Evolutionary conservation across 176 grass and related monocot genomes (phyloP).

Genomic region (Ensete ventricosum): DNA sequence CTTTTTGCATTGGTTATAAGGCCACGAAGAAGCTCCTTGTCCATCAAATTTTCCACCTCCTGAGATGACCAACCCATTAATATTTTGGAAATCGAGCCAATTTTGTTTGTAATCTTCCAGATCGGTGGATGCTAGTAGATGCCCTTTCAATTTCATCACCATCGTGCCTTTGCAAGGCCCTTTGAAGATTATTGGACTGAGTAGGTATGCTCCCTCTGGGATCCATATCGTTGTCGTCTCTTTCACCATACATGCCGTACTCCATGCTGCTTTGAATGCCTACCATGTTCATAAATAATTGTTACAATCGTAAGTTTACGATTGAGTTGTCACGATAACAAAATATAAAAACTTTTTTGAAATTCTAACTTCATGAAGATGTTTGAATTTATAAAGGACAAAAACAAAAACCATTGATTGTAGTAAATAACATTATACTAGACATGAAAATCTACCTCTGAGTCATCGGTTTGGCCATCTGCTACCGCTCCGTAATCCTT

Average conservation of each 20-base stretch:
- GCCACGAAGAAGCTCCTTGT: constrained; percentile 46
- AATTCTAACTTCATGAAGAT: too few relatives aligned
- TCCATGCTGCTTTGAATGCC: constrained; percentile 49
- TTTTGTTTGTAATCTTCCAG: constrained; percentile 32
- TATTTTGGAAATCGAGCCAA: constrained; percentile 46
- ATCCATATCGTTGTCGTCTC: constrained; percentile 36
- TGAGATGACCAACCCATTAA: constrained; percentile 28
- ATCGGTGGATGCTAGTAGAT: constrained; percentile 25
- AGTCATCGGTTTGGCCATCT: constrained; percentile 35
- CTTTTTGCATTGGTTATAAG: constrained; percentile 38
- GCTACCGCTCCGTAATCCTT: too few relatives aligned
- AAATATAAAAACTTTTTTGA: neutral
- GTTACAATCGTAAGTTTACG: neutral
- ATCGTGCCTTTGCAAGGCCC: neutral
- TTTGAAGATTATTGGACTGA: constrained; percentile 17
- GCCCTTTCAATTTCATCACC: constrained; percentile 41
- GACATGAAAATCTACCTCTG: constrained; percentile 7
- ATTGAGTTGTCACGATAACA: neutral
- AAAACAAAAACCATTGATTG: too few relatives aligned
- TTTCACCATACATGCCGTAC: constrained; percentile 29
- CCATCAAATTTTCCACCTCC: constrained; percentile 49
- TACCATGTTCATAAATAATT: neutral
- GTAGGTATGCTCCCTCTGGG: constrained; percentile 32
- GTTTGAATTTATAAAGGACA: too few relatives aligned
- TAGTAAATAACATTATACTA: too few relatives aligned